Conservation (phyloP, 257 asterid species). For the Fraxinus quadrangulata region DNA sequence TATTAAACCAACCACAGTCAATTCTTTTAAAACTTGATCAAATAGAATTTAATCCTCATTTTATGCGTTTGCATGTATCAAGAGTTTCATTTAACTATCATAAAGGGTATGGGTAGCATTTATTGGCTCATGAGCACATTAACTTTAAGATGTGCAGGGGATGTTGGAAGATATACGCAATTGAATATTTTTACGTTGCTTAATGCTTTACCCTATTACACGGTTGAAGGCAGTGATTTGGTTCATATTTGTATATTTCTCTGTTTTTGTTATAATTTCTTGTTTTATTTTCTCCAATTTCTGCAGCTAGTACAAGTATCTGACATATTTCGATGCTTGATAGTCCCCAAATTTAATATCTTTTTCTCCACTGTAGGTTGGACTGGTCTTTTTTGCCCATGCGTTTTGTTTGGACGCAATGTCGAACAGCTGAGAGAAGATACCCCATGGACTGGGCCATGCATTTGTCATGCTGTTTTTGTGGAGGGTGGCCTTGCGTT, state of each 20-base stretch:
- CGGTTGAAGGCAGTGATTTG: neutral
- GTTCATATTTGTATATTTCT: neutral
- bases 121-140: neutral
- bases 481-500: conserved; percentile 86
- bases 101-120: neutral
- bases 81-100: conserved; percentile 6
- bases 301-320: neutral
- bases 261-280: neutral
- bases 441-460: conserved; percentile 87
- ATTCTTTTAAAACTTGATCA: neutral
- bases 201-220: neutral
- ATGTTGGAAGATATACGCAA: neutral
- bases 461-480: conserved; percentile 89
- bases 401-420: conserved; percentile 89
- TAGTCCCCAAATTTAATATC: conserved; percentile 5
- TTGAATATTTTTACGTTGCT: neutral
- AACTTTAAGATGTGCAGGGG: neutral
- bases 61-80: neutral
- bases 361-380: conserved; percentile 45
- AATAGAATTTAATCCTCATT: neutral
- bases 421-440: conserved; percentile 84
- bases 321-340: conserved; percentile 8
- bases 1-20: neutral
- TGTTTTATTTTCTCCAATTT: conserved; percentile 9
- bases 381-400: conserved; percentile 98